phyloP scores from a whole-genome alignment of 2,329 filamentous ascomycete genomes.

The Penicillium sp. region DNA sequence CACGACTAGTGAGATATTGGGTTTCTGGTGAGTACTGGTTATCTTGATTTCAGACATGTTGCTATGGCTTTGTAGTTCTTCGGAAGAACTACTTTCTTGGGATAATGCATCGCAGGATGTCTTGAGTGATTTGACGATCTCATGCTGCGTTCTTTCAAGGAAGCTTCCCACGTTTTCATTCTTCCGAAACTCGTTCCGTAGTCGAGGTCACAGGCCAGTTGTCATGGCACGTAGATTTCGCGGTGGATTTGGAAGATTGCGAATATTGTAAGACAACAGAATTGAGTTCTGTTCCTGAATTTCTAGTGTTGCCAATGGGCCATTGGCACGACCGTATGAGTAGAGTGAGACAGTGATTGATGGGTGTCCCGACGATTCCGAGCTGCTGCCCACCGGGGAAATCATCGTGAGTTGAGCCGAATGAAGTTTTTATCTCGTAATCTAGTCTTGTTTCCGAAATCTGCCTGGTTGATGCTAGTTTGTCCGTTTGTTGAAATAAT shows the following conservation, averaged over 20 bases:
- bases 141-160: not conserved
- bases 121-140: not conserved
- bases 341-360: not conserved
- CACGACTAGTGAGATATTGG: not conserved
- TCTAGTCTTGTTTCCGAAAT: not conserved
- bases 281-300: not conserved
- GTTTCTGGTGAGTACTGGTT: not conserved
- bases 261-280: constrained; percentile 4
- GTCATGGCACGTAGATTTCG: constrained; percentile 3
- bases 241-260: constrained; percentile 9
- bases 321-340: constrained; percentile 10
- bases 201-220: constrained; percentile 7
- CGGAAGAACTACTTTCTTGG: not conserved
- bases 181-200: constrained; percentile 9
- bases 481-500: not conserved
- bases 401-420: not conserved
- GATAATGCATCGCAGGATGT: not conserved
- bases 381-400: not conserved
- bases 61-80: not conserved
- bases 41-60: not conserved
- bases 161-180: constrained; percentile 4
- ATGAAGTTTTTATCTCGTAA: not conserved
- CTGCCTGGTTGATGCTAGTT: not conserved
- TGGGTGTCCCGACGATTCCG: not conserved
- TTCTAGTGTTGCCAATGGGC: not conserved